Evolutionary conservation across 1,284 basidiomycete genomes (phyloP).

Genomic region (Inonotus obliquus): DNA sequence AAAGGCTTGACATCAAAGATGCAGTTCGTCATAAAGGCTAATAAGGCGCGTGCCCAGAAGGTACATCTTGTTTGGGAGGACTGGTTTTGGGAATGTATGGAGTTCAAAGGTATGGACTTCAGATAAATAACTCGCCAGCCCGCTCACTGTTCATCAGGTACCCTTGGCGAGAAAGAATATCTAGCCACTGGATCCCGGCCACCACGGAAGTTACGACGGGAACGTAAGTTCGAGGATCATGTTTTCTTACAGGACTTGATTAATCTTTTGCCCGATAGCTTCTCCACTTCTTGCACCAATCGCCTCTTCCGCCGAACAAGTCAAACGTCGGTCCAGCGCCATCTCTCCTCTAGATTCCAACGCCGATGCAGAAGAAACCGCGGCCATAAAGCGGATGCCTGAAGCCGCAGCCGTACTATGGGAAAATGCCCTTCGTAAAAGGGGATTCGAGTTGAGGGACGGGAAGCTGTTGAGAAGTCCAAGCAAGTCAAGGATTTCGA

Average conservation of each 20-base stretch:
- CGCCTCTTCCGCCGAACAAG: conserved; percentile 9
- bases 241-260: conserved; percentile 1
- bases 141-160: conserved; percentile 29
- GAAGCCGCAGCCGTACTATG: conserved; percentile 60
- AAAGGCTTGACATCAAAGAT: conserved; percentile 42
- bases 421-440: conserved; percentile 55
- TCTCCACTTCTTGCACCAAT: conserved; percentile 8
- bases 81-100: conserved; percentile 80
- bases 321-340: conserved; percentile 19
- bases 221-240: conserved; percentile 26
- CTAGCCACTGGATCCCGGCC: conserved; percentile 54
- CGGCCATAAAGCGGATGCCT: conserved; percentile 49
- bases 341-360: conserved; percentile 21
- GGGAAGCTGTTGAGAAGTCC: conserved; percentile 54
- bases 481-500: conserved; percentile 35
- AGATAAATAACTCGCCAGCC: conserved; percentile 7
- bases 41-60: conserved; percentile 53
- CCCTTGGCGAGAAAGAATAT: conserved; percentile 52
- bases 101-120: conserved; percentile 49
- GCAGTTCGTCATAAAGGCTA: conserved; percentile 64
- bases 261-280: background rate
- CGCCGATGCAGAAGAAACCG: conserved; percentile 42
- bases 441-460: conserved; percentile 55
- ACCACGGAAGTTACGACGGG: conserved; percentile 36
- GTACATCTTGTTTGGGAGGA: conserved; percentile 79